A percentile compares a stretch with the other conserved stretches of the same genome.
These are phyloP conservation scores for Xylaria sp. DNA, from an alignment of 2,329 filamentous ascomycete genomes.

Conservation along the genomic window DNA sequence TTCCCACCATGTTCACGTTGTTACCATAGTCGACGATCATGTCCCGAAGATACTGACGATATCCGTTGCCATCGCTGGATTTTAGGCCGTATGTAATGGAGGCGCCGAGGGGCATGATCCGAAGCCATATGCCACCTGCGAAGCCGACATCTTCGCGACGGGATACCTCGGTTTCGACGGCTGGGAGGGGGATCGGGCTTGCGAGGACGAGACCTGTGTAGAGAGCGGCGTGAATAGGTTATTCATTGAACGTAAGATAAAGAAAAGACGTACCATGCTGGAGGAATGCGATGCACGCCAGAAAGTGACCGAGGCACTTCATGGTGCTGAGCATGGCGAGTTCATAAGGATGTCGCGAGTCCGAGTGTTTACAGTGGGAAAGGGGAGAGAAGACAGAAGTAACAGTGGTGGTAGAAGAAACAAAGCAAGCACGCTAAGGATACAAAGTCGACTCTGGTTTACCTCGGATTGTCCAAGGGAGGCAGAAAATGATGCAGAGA, in stretches of 20 bases:
- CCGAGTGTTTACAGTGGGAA: too few species aligned
- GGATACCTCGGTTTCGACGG: not conserved
- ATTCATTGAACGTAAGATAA: not conserved
- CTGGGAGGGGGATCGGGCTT: not conserved
- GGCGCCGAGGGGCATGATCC: constrained; percentile 37
- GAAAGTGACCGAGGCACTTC: constrained; percentile 2
- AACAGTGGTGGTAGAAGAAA: too few species aligned
- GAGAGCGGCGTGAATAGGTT: not conserved
- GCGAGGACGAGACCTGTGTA: constrained; percentile 6
- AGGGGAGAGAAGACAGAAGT: too few species aligned
- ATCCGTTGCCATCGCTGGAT: constrained; percentile 34
- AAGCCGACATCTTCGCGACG: constrained; percentile 9
- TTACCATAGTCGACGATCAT: constrained; percentile 31
- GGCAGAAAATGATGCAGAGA: too few species aligned
- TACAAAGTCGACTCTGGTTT: too few species aligned
- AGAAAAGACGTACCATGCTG: constrained; percentile 1
- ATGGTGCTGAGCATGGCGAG: constrained; percentile 6
- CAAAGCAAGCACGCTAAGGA: too few species aligned
- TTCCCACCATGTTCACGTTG: constrained; percentile 36
- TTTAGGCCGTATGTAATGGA: constrained; percentile 35
- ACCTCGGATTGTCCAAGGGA: too few species aligned
- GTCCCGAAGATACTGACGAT: constrained; percentile 34
- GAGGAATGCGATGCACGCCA: constrained; percentile 6
- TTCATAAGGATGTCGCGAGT: not conserved
- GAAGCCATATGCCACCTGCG: constrained; percentile 24